Evolutionary conservation across 129 eudicot genomes (phyloP).

Genomic region (Centella asiatica): DNA sequence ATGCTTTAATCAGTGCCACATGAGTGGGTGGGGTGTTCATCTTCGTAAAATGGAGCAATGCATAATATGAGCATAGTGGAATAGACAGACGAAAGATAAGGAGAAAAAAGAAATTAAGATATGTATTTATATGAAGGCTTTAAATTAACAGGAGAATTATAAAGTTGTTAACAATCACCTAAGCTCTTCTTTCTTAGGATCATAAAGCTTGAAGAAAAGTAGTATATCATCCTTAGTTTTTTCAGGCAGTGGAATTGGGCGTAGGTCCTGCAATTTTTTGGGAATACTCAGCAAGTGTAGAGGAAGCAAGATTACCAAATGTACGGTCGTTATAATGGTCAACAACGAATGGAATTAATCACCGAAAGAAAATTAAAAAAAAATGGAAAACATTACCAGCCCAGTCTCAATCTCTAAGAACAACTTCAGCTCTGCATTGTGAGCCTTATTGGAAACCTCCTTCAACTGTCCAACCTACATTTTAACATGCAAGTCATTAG

Average conservation of each 20-base stretch:
- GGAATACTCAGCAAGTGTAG: neutral
- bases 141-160: neutral
- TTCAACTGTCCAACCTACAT: slow-evolving; percentile 73
- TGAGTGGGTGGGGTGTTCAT: neutral
- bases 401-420: slow-evolving; percentile 76
- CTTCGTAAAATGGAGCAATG: neutral
- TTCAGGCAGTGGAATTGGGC: slow-evolving; percentile 54
- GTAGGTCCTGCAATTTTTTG: slow-evolving; percentile 48
- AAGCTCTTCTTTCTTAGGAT: slow-evolving; percentile 78
- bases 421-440: slow-evolving; percentile 74
- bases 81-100: neutral
- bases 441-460: slow-evolving; percentile 58
- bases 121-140: neutral
- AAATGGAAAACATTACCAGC: slow-evolving; percentile 37
- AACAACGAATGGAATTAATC: neutral
- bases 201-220: slow-evolving; percentile 76
- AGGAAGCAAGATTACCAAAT: neutral
- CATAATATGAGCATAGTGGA: neutral
- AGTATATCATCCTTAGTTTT: slow-evolving; percentile 82
- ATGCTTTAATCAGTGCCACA: too few relatives aligned
- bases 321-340: neutral
- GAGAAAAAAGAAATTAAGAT: neutral
- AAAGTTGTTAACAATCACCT: slow-evolving; percentile 32
- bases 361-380: too few relatives aligned
- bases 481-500: neutral